Conservation (phyloP, 208 protist genomes). For the Kentomonas sorsogonicus region DNA sequence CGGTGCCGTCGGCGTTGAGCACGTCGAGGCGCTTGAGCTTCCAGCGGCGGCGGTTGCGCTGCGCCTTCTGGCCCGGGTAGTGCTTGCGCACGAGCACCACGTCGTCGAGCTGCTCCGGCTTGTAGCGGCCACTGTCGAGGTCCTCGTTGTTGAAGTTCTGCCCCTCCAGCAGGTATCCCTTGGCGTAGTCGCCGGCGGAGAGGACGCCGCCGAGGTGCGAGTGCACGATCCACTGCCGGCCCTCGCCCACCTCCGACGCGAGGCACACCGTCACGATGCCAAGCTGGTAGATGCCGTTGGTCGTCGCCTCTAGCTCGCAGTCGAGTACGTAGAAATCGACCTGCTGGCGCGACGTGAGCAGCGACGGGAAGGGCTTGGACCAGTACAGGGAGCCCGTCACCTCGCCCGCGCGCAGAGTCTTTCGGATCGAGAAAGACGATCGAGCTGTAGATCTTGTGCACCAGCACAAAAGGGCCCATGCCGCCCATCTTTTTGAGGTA, state of each 20-base stretch:
- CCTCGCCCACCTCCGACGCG: conserved; percentile 92
- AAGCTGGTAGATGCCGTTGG: conserved; percentile 85
- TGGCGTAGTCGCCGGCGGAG: conserved; percentile 91
- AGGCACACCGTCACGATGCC: conserved; percentile 94
- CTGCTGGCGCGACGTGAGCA: conserved; percentile 83
- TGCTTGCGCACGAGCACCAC: conserved; percentile 93
- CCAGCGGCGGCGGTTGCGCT: conserved; percentile 66
- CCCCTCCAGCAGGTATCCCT: conserved; percentile 91
- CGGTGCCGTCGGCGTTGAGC: conserved; percentile 32
- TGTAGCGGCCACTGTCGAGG: conserved; percentile 66
- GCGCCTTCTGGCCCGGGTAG: conserved; percentile 76
- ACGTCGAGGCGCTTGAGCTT: conserved; percentile 81
- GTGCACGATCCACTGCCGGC: conserved; percentile 89
- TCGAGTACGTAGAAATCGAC: conserved; percentile 95
- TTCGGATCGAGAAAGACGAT: conserved; percentile 96
- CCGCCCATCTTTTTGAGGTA: conserved; percentile 75
- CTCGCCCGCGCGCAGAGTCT: conserved; percentile 91
- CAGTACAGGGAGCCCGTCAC: conserved; percentile 90
- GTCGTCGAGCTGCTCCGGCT: conserved; percentile 76
- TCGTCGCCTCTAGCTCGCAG: conserved; percentile 68
- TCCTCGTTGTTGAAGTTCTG: conserved; percentile 91
- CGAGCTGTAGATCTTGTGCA: conserved; percentile 91
- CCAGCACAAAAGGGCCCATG: conserved; percentile 91
- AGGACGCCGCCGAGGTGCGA: conserved; percentile 93
- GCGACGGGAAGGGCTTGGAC: conserved; percentile 89